phyloP scores from a whole-genome alignment of 2,329 filamentous ascomycete genomes.

The Penicillium sp. region DNA sequence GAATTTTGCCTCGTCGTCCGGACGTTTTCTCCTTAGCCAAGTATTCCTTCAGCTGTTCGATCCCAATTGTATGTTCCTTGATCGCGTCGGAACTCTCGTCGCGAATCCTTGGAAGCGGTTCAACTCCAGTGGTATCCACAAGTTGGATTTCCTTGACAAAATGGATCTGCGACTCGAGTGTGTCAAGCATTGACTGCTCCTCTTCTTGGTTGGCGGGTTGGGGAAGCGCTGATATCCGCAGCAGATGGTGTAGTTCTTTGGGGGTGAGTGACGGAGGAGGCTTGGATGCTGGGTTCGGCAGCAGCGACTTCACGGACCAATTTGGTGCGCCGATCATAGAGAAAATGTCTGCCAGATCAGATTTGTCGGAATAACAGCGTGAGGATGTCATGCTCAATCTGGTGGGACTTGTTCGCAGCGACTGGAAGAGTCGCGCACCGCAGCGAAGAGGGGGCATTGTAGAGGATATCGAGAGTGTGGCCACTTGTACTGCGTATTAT shows the following conservation, averaged over 20 bases:
- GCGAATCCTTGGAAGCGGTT: conserved; percentile 74
- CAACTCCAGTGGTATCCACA: conserved; percentile 71
- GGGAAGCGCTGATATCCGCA: conserved; percentile 86
- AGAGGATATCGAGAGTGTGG: background rate
- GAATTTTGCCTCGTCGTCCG: conserved; percentile 50
- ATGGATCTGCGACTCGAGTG: conserved; percentile 77
- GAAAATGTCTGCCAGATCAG: conserved; percentile 31
- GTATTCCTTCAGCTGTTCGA: conserved; percentile 38
- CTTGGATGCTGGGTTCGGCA: conserved; percentile 51
- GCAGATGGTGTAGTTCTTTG: conserved; percentile 75
- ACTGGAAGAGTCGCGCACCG: conserved; percentile 16
- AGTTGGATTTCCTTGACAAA: conserved; percentile 87
- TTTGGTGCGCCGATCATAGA: conserved; percentile 67
- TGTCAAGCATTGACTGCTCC: conserved; percentile 70
- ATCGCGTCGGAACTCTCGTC: conserved; percentile 60
- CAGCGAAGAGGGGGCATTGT: conserved; percentile 19
- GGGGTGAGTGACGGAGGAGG: conserved; percentile 55
- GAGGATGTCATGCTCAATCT: conserved; percentile 4
- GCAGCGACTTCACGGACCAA: conserved; percentile 80
- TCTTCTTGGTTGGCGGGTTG: conserved; percentile 63
- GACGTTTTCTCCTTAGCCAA: conserved; percentile 43
- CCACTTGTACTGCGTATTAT: too few species aligned
- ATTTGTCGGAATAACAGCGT: conserved; percentile 26
- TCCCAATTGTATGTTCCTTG: conserved; percentile 42
- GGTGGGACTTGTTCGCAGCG: conserved; percentile 5